Evolutionary conservation across 192 early-diverging fungal genomes (phyloP).

Genomic region (Gaertneriomyces semiglobifer): DNA sequence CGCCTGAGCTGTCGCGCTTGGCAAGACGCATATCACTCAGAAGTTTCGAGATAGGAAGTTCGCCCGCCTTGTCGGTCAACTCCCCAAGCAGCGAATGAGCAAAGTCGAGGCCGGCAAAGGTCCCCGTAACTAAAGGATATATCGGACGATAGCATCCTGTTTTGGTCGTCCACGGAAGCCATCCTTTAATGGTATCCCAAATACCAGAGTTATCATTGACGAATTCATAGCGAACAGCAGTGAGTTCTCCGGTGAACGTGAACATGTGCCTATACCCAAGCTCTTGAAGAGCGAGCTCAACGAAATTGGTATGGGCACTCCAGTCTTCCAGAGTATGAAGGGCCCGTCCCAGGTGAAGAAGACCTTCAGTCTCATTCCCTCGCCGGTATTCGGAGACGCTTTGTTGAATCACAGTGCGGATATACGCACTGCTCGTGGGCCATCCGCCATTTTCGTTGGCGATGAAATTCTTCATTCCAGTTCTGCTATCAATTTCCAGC

Average conservation of each 20-base stretch:
- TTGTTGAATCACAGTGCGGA: slow-evolving; percentile 14
- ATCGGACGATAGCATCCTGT: slow-evolving; percentile 20
- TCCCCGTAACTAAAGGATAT: slow-evolving; percentile 28
- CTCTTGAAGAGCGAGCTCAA: slow-evolving; percentile 25
- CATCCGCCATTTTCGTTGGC: slow-evolving; percentile 31
- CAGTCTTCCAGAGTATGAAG: slow-evolving; percentile 32
- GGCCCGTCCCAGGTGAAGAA: slow-evolving; percentile 20
- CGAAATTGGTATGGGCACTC: slow-evolving; percentile 30
- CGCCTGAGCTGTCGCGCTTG: not conserved
- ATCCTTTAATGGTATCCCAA: slow-evolving; percentile 6
- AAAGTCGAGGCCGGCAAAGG: slow-evolving; percentile 30
- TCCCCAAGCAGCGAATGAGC: slow-evolving; percentile 27
- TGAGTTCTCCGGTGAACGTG: slow-evolving; percentile 27
- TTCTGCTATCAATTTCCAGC: slow-evolving; percentile 24
- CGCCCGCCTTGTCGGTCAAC: slow-evolving; percentile 19
- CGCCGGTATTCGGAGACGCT: slow-evolving; percentile 12
- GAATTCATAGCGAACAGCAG: slow-evolving; percentile 18
- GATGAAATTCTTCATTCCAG: slow-evolving; percentile 33
- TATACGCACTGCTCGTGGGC: slow-evolving; percentile 27
- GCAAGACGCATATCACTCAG: slow-evolving; percentile 4
- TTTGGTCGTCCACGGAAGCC: not conserved
- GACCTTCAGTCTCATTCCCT: slow-evolving; percentile 23
- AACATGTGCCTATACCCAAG: slow-evolving; percentile 25
- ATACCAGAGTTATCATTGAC: not conserved
- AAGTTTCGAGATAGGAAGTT: slow-evolving; percentile 13